Base-by-base conservation (phyloP, 805 yeast genomes). In the Wickerhamiella australiensis region DNA sequence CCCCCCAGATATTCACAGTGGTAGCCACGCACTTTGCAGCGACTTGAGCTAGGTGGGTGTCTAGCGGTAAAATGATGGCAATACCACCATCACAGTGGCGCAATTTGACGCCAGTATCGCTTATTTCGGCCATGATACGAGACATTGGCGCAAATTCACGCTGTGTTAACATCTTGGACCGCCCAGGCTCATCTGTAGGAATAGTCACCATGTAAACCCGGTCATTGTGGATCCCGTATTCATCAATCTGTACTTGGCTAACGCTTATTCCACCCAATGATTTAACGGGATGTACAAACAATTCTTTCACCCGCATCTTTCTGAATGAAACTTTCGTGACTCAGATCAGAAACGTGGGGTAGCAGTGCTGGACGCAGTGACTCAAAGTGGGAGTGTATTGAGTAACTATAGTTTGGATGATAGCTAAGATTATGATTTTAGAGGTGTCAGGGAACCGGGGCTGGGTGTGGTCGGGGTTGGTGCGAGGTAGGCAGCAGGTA, bases 211-310 rank as follows among this genome's bases (percentile, higher is more conserved):
- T 60, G 53, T 54, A 61, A 49, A 60, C 50, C 2, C 68, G 58
- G 56, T 65, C 68, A 47, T 61, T 49, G 36, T 47, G 56, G 50
- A 65, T 57, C 11, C 69, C 69, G 47, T 60, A 54, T 35, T 53
- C 54, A 45, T 58, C 62, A 15, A 65, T 47, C 18, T 53, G 53
- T 27, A 58, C 54, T 42, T 56, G 53, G 5, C 51, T 38, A n/a
- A 65, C 56, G 2, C 51, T 40, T 17, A 65, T 52, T 29, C 64
- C 65, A 7, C 59, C 56, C 31, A 64, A 53, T 2, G 67, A 63
- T 49, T 65, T 65, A 54, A 65, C 58, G 6, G 69, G 69, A 40
- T 54, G 60, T 5, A 65, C 44, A 17, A 11, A 47, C 13, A 59
- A 49, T 36, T 54, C 46, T 29, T 40, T 36, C 17, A 59, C 49